phyloP scores from a whole-genome alignment of 371 early-diverging fungal species.

The Mortierella sp. region DNA sequence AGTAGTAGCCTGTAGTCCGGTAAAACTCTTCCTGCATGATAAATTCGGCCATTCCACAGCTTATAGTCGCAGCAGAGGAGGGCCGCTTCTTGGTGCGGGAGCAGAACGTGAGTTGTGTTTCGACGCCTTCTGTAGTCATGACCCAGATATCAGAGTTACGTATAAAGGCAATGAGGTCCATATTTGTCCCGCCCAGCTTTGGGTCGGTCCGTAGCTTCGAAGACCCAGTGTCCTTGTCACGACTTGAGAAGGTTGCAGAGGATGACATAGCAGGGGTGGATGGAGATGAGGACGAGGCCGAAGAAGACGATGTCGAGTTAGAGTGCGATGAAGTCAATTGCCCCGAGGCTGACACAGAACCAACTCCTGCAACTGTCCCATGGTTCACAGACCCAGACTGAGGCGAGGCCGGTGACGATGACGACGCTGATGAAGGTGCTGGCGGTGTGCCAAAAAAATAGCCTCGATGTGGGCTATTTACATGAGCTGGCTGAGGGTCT shows the following conservation, averaged over 20 bases:
- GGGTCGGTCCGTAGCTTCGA: conserved; percentile 59
- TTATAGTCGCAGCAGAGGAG: conserved; percentile 42
- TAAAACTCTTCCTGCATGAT: conserved; percentile 87
- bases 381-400: not conserved
- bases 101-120: conserved; percentile 72
- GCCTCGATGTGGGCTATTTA: not conserved
- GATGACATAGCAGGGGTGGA: conserved; percentile 19
- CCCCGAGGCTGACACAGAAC: conserved; percentile 43
- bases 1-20: conserved; percentile 75
- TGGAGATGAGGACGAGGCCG: conserved; percentile 1
- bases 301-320: not conserved
- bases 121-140: conserved; percentile 62
- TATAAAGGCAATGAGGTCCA: conserved; percentile 68
- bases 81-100: conserved; percentile 52
- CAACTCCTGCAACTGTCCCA: conserved; percentile 19
- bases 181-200: conserved; percentile 66
- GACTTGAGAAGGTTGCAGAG: conserved; percentile 16
- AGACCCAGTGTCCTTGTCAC: conserved; percentile 26
- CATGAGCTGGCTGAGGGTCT: conserved; percentile 27
- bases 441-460: too few species aligned
- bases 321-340: conserved; percentile 34
- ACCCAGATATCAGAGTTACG: conserved; percentile 76
- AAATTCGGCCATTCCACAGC: conserved; percentile 77
- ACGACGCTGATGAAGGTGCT: not conserved
- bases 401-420: not conserved